phyloP scores from a whole-genome alignment of 2,329 filamentous ascomycete genomes.

The Tolypocladium nubicola region DNA sequence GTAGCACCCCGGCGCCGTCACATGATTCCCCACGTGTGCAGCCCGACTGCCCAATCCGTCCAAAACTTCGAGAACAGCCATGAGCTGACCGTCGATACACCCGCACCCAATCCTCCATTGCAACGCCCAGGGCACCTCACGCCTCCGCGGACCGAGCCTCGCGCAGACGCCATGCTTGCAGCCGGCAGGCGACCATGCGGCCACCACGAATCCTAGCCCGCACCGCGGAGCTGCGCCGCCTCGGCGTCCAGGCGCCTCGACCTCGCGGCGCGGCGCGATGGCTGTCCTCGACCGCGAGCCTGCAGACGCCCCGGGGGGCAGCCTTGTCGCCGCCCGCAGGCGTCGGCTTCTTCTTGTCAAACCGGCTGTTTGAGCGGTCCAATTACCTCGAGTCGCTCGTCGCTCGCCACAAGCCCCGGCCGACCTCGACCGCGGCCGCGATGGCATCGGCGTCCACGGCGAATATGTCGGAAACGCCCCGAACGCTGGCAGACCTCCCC shows the following conservation, averaged over 20 bases:
- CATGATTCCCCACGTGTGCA: background rate
- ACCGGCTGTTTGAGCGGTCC: constrained; percentile 24
- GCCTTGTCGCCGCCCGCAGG: constrained; percentile 8
- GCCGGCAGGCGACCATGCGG: constrained; percentile 1
- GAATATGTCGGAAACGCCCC: constrained; percentile 8
- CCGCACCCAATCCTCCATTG: background rate
- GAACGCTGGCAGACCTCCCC: constrained; percentile 14
- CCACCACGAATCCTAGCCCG: constrained; percentile 17
- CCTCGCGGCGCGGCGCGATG: constrained; percentile 12
- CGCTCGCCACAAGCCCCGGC: constrained; percentile 13
- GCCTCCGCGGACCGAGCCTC: background rate
- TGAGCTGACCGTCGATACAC: background rate
- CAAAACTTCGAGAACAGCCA: background rate
- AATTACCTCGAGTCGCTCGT: constrained; percentile 24
- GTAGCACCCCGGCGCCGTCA: background rate
- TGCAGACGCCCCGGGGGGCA: constrained; percentile 12
- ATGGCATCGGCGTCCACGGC: constrained; percentile 6
- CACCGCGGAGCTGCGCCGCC: background rate
- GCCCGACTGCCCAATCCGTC: background rate
- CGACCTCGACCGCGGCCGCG: constrained; percentile 13
- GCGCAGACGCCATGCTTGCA: background rate
- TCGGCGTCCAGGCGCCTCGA: background rate
- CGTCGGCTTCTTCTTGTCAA: constrained; percentile 23
- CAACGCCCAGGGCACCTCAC: background rate
- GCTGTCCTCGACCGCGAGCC: constrained; percentile 17